phyloP scores from a whole-genome alignment of 371 early-diverging fungal genomes.

The Rhizoclosmatium hyalinum region DNA sequence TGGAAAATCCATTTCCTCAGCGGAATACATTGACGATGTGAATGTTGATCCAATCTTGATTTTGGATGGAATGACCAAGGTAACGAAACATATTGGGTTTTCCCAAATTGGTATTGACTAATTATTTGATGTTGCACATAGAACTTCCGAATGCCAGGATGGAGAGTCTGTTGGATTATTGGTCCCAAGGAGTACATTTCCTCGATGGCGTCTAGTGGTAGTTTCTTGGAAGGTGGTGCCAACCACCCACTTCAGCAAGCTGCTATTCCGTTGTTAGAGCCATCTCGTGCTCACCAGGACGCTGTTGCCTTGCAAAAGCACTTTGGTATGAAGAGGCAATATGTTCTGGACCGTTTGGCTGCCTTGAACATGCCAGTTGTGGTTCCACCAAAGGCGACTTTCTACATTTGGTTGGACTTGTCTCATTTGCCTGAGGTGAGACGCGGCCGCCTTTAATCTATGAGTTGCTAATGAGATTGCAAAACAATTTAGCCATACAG shows the following conservation, averaged over 20 bases:
- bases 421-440: conserved; percentile 34
- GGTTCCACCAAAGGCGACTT: conserved; percentile 55
- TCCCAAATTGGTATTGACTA: conserved; percentile 45
- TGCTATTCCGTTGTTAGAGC: conserved; percentile 55
- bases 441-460: no score
- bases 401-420: conserved; percentile 62
- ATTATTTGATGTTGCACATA: conserved; percentile 20
- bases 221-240: conserved; percentile 61
- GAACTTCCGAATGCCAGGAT: conserved; percentile 60
- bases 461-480: no score
- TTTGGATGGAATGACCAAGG: conserved; percentile 15
- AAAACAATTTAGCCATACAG: conserved; percentile 44
- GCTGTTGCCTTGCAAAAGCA: conserved; percentile 53
- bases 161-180: conserved; percentile 61
- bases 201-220: conserved; percentile 54
- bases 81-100: conserved; percentile 25
- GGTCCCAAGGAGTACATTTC: conserved; percentile 57
- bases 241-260: conserved; percentile 60
- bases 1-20: conserved; percentile 52
- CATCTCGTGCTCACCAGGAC: conserved; percentile 46
- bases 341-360: conserved; percentile 46
- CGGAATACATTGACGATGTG: conserved; percentile 56
- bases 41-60: conserved; percentile 55
- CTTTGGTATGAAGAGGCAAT: conserved; percentile 55
- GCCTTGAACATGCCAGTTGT: conserved; percentile 51